Evolutionary conservation across 1,284 basidiomycete species (phyloP).

Genomic region (Ustilago lituana): DNA sequence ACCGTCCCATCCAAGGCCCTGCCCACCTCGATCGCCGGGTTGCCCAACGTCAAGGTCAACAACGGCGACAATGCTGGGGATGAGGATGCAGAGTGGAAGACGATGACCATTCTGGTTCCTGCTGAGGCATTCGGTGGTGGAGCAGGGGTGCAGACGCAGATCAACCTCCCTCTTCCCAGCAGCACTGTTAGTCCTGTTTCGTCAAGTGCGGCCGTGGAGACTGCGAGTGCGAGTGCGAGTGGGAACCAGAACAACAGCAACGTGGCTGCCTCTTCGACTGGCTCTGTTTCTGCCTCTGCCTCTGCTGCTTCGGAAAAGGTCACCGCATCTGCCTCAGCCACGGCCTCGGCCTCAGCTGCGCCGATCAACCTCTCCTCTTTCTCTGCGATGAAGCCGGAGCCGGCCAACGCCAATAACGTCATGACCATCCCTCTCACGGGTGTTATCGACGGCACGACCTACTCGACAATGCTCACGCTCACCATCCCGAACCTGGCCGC

Average conservation of each 20-base stretch:
- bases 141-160: constrained; percentile 11
- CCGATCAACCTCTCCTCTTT: constrained; percentile 34
- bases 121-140: constrained; percentile 30
- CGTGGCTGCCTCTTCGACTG: not conserved
- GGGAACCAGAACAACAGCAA: not conserved
- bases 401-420: constrained; percentile 3
- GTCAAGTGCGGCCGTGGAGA: not conserved
- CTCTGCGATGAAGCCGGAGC: constrained; percentile 20
- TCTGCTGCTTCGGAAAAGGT: no score
- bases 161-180: constrained; percentile 1
- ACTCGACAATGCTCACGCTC: constrained; percentile 37
- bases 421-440: constrained; percentile 35
- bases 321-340: no score
- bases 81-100: constrained; percentile 28
- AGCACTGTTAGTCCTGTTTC: not conserved
- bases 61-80: constrained; percentile 5
- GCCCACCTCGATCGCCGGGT: constrained; percentile 18
- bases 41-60: constrained; percentile 13
- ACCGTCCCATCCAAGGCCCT: constrained; percentile 26
- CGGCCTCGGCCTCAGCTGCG: not conserved
- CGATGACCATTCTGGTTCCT: constrained; percentile 46
- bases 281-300: not conserved
- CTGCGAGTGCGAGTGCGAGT: constrained; percentile 8
- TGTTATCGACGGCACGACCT: constrained; percentile 31
- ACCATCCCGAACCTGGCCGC: constrained; percentile 17